Evolutionary conservation across 345 rosid genomes (phyloP).

Genomic region (Eucalyptus paniculata): DNA sequence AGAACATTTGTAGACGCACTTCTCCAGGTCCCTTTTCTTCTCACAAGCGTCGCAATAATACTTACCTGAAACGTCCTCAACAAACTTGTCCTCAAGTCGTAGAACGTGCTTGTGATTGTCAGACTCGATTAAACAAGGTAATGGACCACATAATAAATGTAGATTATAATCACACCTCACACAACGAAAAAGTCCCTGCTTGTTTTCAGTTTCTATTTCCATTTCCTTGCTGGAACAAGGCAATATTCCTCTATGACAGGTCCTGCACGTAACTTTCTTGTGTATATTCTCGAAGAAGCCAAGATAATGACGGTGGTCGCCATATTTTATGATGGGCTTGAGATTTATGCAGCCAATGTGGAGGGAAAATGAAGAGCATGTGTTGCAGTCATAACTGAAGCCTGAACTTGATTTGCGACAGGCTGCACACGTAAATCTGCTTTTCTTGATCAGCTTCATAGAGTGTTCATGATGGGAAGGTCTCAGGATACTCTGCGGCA

Average conservation of each 20-base stretch:
- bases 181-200: background rate
- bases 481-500: fast-evolving
- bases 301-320: background rate
- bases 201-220: background rate
- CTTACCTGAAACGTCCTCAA: background rate
- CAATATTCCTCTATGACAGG: background rate
- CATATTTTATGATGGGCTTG: background rate
- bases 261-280: background rate
- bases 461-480: background rate
- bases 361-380: background rate
- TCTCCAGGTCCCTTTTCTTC: background rate
- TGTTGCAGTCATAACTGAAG: background rate
- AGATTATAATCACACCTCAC: background rate
- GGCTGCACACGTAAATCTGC: background rate
- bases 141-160: background rate
- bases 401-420: background rate
- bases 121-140: background rate
- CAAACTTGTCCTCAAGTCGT: background rate
- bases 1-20: background rate
- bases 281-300: background rate
- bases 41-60: background rate
- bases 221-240: background rate
- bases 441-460: background rate
- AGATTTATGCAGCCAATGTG: background rate
- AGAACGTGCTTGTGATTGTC: background rate